phyloP scores from a whole-genome alignment of 2,329 filamentous ascomycete genomes.

The Lasiodiplodia sp. region DNA sequence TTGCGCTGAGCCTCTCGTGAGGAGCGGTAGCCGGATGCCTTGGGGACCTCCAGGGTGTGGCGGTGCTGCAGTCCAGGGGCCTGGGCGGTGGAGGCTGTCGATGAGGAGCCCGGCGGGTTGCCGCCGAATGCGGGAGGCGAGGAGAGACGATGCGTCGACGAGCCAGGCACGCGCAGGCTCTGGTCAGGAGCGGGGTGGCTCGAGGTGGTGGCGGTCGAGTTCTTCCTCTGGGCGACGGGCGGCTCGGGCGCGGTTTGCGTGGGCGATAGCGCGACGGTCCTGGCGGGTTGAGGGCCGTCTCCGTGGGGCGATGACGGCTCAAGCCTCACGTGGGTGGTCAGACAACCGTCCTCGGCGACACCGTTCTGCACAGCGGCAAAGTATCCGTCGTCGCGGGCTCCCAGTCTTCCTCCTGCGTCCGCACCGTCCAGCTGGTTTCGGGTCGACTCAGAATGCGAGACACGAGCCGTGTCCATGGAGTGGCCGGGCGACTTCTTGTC shows the following conservation, averaged over 20 bases:
- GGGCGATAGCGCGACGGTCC: conserved; percentile 16
- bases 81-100: conserved; percentile 51
- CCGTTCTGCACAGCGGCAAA: conserved; percentile 50
- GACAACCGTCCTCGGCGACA: conserved; percentile 46
- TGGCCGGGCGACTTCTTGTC: conserved; percentile 34
- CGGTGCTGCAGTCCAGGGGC: conserved; percentile 75
- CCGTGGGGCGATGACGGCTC: conserved; percentile 39
- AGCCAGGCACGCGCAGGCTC: conserved; percentile 47
- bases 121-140: conserved; percentile 66
- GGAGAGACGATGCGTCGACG: conserved; percentile 61
- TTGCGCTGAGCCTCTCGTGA: conserved; percentile 67
- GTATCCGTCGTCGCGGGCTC: conserved; percentile 54
- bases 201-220: conserved; percentile 36
- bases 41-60: conserved; percentile 88
- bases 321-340: conserved; percentile 47
- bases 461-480: conserved; percentile 34
- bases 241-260: background rate
- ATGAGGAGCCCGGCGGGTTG: conserved; percentile 39
- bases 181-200: conserved; percentile 36
- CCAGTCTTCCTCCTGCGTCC: conserved; percentile 28
- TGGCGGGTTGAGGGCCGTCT: conserved; percentile 34
- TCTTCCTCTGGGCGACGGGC: conserved; percentile 34
- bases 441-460: conserved; percentile 36
- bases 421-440: conserved; percentile 26
- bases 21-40: conserved; percentile 65